Conservation (phyloP, 148 eudicot genomes). For the Vaccinium vitisidaea region DNA sequence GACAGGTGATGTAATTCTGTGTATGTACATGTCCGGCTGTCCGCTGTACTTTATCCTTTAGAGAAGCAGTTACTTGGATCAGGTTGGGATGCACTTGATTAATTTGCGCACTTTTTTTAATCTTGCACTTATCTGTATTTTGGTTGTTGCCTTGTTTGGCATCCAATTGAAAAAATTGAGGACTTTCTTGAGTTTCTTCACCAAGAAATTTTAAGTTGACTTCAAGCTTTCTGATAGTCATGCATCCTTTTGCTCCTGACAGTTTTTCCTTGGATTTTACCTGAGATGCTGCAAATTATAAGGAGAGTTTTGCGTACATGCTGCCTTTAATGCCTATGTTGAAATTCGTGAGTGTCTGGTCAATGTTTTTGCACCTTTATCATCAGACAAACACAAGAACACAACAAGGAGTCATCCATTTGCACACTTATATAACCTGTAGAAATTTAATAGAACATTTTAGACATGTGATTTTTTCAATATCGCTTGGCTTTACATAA, state of each 20-base stretch:
- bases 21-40: background rate
- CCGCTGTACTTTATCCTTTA: background rate
- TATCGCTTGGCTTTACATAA: conserved; percentile 4
- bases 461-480: background rate
- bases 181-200: background rate
- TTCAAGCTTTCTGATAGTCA: background rate
- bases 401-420: background rate
- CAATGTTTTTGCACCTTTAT: background rate
- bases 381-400: background rate
- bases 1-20: background rate
- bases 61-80: background rate
- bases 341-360: background rate
- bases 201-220: background rate
- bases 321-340: background rate
- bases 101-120: background rate
- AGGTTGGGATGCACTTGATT: background rate
- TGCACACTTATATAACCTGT: background rate
- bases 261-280: background rate
- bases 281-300: background rate
- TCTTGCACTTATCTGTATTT: background rate
- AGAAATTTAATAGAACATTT: background rate
- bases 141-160: background rate
- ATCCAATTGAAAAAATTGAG: background rate
- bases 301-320: background rate
- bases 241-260: background rate